Conservation (phyloP, 2,329 filamentous ascomycete species). For the Diaporthe sp. region DNA sequence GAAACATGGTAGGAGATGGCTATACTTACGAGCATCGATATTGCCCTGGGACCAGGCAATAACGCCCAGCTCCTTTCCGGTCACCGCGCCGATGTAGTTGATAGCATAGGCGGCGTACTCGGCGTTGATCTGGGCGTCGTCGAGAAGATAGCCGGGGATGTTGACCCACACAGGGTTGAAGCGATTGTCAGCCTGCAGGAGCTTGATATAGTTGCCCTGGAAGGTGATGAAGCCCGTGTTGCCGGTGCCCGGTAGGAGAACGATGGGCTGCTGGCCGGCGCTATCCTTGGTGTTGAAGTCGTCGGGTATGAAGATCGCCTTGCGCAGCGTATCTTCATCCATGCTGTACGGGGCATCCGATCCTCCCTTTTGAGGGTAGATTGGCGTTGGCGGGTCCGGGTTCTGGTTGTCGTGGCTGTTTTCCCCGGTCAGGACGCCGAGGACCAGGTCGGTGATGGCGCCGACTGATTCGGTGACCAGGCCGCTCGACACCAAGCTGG, state of each 20-base stretch:
- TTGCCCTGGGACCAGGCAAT: constrained; percentile 65
- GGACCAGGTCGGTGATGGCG: not conserved
- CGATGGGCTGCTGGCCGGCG: not conserved
- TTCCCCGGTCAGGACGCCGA: constrained; percentile 5
- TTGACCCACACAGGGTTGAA: constrained; percentile 28
- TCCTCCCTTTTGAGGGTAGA: not conserved
- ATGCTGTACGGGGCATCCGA: constrained; percentile 3
- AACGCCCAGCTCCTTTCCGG: constrained; percentile 2
- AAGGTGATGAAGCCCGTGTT: constrained; percentile 27
- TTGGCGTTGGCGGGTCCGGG: not conserved
- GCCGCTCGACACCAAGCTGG: not conserved
- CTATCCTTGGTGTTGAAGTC: not conserved
- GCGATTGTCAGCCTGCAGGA: not conserved
- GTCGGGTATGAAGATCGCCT: constrained; percentile 18
- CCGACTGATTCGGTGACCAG: constrained; percentile 3
- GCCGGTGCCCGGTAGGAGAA: constrained; percentile 26
- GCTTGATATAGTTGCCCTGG: constrained; percentile 24
- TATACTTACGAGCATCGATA: constrained; percentile 55
- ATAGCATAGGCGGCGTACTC: constrained; percentile 29
- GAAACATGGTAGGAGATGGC: too few relatives aligned
- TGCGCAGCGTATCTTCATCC: not conserved
- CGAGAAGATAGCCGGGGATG: constrained; percentile 6
- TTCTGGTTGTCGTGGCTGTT: constrained; percentile 21
- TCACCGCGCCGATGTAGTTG: constrained; percentile 25
- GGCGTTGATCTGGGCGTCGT: constrained; percentile 24